Conservation (phyloP, 2,329 filamentous ascomycete genomes). For the Diaporthe destruens region DNA sequence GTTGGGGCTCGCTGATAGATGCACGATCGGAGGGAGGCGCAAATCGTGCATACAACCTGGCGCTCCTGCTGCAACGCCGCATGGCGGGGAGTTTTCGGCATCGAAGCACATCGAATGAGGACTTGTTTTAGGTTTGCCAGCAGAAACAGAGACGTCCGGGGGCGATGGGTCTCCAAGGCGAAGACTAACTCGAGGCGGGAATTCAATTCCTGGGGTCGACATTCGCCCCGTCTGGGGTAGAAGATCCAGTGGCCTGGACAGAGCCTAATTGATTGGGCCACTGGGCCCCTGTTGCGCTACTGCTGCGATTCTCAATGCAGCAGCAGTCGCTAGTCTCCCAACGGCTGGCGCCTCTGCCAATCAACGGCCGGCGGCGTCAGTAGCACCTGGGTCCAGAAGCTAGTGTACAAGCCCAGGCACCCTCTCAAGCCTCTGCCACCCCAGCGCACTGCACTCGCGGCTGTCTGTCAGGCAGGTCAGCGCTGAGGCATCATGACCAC, state of each 20-base stretch:
- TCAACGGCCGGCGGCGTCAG: not conserved
- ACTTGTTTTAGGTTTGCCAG: conserved; percentile 13
- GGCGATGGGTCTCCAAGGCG: conserved; percentile 25
- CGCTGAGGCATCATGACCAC: conserved; percentile 4
- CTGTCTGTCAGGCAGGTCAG: not conserved
- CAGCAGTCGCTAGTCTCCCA: conserved; percentile 19
- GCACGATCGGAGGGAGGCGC: conserved; percentile 6
- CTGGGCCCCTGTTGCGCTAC: not conserved
- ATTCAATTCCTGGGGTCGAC: conserved; percentile 26
- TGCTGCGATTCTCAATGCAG: conserved; percentile 20
- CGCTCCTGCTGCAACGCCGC: not conserved
- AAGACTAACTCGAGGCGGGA: conserved; percentile 36
- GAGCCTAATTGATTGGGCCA: conserved; percentile 27
- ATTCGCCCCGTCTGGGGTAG: conserved; percentile 33
- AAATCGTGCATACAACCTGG: conserved; percentile 24
- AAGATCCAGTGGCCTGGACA: conserved; percentile 26
- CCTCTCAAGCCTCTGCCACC: no score
- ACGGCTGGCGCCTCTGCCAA: conserved; percentile 26
- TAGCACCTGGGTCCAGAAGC: not conserved
- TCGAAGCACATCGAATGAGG: conserved; percentile 23
- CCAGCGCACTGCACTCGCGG: no score
- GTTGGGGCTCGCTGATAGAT: not conserved
- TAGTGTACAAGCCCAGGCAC: no score
- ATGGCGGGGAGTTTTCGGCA: conserved; percentile 26
- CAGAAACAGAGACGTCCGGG: conserved; percentile 29